Percentiles rank a stretch among this genome's conserved stretches.
These are phyloP conservation scores for Hydnomerulius pinastri DNA, from an alignment of 768 basidiomycete genomes.

Conservation along the genomic window DNA sequence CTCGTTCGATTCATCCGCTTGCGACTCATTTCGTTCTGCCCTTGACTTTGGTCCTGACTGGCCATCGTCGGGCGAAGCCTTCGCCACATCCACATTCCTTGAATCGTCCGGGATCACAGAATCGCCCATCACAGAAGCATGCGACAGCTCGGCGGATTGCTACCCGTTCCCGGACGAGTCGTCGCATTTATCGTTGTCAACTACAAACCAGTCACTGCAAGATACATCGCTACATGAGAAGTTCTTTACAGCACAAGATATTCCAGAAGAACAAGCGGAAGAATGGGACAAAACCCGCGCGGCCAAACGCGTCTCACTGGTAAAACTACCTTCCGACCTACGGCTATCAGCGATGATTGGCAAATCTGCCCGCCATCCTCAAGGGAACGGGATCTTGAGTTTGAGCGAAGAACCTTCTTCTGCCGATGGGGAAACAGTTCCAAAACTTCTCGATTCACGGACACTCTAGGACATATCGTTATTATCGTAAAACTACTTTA, in stretches of 20 bases:
- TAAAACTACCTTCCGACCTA: conserved; percentile 64
- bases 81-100: conserved; percentile 34
- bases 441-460: conserved; percentile 5
- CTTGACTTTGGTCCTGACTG: conserved; percentile 56
- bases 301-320: conserved; percentile 83
- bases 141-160: conserved; percentile 34
- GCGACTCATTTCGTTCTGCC: conserved; percentile 71
- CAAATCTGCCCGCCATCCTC: conserved; percentile 13
- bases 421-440: not conserved
- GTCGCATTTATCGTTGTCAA: conserved; percentile 22
- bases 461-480: conserved; percentile 5
- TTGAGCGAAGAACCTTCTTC: conserved; percentile 10
- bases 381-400: not conserved
- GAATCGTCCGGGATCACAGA: conserved; percentile 33
- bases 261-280: conserved; percentile 72
- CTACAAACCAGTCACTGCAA: conserved; percentile 18
- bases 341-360: conserved; percentile 26
- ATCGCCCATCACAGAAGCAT: conserved; percentile 33
- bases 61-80: conserved; percentile 44
- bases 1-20: conserved; percentile 46
- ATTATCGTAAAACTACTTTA: conserved; percentile 8
- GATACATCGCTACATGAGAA: conserved; percentile 43
- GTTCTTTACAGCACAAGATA: conserved; percentile 48
- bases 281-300: conserved; percentile 86
- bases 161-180: conserved; percentile 32